These are phyloP conservation scores for Phytophthora pluvialis DNA, from an alignment of 352 stramenopile genomes.

Conservation along the genomic window DNA sequence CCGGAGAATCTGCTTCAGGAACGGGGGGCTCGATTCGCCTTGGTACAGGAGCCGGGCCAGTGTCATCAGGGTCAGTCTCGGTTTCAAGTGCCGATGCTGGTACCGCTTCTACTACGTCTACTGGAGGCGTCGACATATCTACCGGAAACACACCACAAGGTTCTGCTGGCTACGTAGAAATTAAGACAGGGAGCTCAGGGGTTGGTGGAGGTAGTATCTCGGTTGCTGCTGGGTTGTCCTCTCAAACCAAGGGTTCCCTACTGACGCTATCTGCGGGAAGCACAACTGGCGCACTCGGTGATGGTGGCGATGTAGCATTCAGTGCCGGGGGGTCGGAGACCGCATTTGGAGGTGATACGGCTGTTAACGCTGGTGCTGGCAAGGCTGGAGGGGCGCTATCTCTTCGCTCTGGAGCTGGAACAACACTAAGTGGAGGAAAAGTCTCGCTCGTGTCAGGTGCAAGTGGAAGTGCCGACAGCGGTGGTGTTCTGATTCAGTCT, in stretches of 20 bases:
- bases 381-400: constrained; percentile 29
- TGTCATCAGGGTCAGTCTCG: constrained; percentile 34
- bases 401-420: constrained; percentile 35
- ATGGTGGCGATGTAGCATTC: constrained; percentile 34
- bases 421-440: constrained; percentile 32
- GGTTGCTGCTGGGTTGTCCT: constrained; percentile 29
- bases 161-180: constrained; percentile 28
- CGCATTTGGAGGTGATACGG: constrained; percentile 22
- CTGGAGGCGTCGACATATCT: constrained; percentile 20
- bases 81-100: constrained; percentile 25
- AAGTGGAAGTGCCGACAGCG: constrained; percentile 32
- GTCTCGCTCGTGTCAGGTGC: constrained; percentile 30
- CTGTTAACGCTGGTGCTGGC: constrained; percentile 29
- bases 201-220: constrained; percentile 29
- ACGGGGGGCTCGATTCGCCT: constrained; percentile 29
- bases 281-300: constrained; percentile 26
- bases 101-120: constrained; percentile 19
- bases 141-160: constrained; percentile 30
- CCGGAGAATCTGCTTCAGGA: constrained; percentile 23
- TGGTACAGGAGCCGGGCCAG: constrained; percentile 19
- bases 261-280: constrained; percentile 23
- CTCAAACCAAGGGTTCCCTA: constrained; percentile 22
- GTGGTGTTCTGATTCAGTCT: constrained; percentile 35
- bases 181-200: constrained; percentile 32
- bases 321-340: constrained; percentile 26